A percentile compares a stretch with the other conserved stretches of the same genome.
These are phyloP conservation scores for Phytophthora pisi DNA, from an alignment of 352 stramenopile species.

Conservation along the genomic window DNA sequence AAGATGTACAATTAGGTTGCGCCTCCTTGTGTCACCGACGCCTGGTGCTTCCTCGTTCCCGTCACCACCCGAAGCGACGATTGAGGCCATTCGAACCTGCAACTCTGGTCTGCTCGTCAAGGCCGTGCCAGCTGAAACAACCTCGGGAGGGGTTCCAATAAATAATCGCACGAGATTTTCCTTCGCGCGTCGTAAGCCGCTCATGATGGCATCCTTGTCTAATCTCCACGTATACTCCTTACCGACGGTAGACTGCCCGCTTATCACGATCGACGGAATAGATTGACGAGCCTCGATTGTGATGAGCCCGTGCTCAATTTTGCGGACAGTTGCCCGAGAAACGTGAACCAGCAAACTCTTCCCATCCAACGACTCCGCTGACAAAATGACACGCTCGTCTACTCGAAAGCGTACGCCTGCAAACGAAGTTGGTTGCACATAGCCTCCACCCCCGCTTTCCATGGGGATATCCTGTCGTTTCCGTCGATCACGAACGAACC, in stretches of 20 bases:
- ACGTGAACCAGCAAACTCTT: constrained; percentile 72
- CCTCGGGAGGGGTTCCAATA: constrained; percentile 56
- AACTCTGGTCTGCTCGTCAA: constrained; percentile 39
- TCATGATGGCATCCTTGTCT: constrained; percentile 78
- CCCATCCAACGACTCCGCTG: constrained; percentile 69
- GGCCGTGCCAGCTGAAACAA: constrained; percentile 46
- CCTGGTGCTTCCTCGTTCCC: constrained; percentile 26
- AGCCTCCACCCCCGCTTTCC: neutral
- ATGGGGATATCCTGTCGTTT: constrained; percentile 17
- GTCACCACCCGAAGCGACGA: constrained; percentile 16
- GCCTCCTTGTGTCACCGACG: constrained; percentile 52
- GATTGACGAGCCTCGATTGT: constrained; percentile 60
- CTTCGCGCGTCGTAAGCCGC: constrained; percentile 70
- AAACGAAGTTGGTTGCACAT: constrained; percentile 44
- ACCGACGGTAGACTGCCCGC: constrained; percentile 63
- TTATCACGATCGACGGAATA: constrained; percentile 65
- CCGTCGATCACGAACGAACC: constrained; percentile 58
- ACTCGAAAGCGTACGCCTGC: constrained; percentile 61
- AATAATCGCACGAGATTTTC: constrained; percentile 82
- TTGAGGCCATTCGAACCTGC: constrained; percentile 29
- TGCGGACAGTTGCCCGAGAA: constrained; percentile 52
- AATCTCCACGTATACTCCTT: constrained; percentile 70
- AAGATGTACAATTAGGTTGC: constrained; percentile 72
- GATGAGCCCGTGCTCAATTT: constrained; percentile 53
- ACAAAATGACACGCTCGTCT: constrained; percentile 80